Evolutionary conservation across 768 basidiomycete species (phyloP).

Genomic region (Russula virescens): DNA sequence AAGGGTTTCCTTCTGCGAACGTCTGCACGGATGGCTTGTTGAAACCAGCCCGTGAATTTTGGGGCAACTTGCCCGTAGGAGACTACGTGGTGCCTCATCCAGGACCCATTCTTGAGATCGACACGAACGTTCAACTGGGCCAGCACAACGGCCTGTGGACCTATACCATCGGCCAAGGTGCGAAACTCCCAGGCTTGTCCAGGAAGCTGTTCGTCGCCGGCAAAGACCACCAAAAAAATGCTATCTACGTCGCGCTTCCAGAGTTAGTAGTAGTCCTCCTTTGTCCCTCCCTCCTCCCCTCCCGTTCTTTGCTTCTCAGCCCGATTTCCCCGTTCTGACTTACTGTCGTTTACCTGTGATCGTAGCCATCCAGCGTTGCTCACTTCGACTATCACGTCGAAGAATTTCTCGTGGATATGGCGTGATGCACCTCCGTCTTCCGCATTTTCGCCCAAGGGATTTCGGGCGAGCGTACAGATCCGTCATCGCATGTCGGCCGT

Average conservation of each 20-base stretch:
- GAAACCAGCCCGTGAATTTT: background rate
- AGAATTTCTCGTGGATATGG: slow-evolving; percentile 77
- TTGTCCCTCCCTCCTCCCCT: no score
- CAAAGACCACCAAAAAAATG: slow-evolving; percentile 61
- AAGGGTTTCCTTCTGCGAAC: slow-evolving; percentile 25
- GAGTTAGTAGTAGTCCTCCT: slow-evolving; percentile 38
- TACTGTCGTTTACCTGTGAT: background rate
- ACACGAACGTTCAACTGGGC: slow-evolving; percentile 49
- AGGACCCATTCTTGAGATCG: slow-evolving; percentile 60
- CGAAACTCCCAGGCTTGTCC: slow-evolving; percentile 55
- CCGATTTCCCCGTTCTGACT: no score
- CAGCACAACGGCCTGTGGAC: slow-evolving; percentile 74
- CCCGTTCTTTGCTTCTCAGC: background rate
- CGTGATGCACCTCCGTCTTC: slow-evolving; percentile 45
- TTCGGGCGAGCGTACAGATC: slow-evolving; percentile 50
- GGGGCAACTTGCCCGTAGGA: slow-evolving; percentile 39
- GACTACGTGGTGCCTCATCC: slow-evolving; percentile 67
- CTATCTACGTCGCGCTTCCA: slow-evolving; percentile 71
- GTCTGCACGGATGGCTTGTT: background rate
- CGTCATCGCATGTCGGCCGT: slow-evolving; percentile 63
- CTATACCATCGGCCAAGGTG: slow-evolving; percentile 81
- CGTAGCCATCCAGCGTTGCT: slow-evolving; percentile 57
- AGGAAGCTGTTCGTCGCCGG: slow-evolving; percentile 63
- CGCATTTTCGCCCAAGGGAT: slow-evolving; percentile 40
- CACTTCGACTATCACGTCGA: slow-evolving; percentile 31